These are phyloP conservation scores for Persicaria maculosa DNA, from an alignment of 148 eudicot species.

Conservation along the genomic window DNA sequence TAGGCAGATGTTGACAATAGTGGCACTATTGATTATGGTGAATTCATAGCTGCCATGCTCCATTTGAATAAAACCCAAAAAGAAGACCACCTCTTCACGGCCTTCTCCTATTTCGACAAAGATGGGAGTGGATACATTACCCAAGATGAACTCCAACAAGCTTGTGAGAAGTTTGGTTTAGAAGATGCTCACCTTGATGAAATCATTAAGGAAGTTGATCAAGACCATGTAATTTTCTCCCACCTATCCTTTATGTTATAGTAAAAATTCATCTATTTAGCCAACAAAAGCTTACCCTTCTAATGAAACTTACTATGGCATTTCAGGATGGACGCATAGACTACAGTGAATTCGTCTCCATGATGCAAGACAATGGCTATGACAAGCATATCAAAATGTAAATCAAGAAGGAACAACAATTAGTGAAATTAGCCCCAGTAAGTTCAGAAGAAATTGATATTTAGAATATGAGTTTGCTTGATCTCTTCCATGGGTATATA, in stretches of 20 bases:
- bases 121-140: slow-evolving; percentile 60
- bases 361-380: slow-evolving; percentile 14
- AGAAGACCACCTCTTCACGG: slow-evolving; percentile 57
- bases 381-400: slow-evolving; percentile 3
- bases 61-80: slow-evolving; percentile 46
- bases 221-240: slow-evolving; percentile 37
- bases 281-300: background rate
- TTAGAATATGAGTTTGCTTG: background rate
- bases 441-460: background rate
- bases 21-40: slow-evolving; percentile 60
- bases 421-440: background rate
- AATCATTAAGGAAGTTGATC: slow-evolving; percentile 53
- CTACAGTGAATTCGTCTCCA: slow-evolving; percentile 51
- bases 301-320: background rate
- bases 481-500: too few species aligned
- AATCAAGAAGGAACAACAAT: background rate
- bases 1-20: slow-evolving; percentile 66
- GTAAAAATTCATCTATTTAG: background rate
- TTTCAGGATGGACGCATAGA: slow-evolving; percentile 60
- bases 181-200: slow-evolving; percentile 45
- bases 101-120: slow-evolving; percentile 53
- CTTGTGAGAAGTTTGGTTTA: slow-evolving; percentile 45
- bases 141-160: slow-evolving; percentile 54
- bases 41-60: slow-evolving; percentile 54
- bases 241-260: background rate